Base-by-base conservation (phyloP, 1,284 basidiomycete genomes). In the Cerrena zonata region DNA sequence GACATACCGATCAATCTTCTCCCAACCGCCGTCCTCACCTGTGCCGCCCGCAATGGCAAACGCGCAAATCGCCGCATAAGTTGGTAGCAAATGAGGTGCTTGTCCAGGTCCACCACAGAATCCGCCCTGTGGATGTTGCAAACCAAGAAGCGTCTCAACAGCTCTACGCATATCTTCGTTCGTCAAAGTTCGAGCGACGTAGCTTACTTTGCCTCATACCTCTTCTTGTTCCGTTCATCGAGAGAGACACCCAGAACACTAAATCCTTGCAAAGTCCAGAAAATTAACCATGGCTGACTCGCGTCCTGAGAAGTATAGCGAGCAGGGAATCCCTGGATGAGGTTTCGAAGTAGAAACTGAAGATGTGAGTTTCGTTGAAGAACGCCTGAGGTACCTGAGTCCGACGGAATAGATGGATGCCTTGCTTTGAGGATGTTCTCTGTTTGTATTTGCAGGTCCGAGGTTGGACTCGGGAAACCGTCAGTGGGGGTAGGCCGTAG, bases 91-190 rank as follows among this genome's bases (percentile, higher is more conserved):
- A 69, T 99, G 96, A 0, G 91, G 77, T 0, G 86, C 75, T 63
- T 99, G 96, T 2, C 89, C 82, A 0, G 93, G 89, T 0, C 95
- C 94, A 30, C 94, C 95, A 7, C 85, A 84, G 64, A 98, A 98
- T 1, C 95, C 95, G 1, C 94, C 94, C 2, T 80, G 71, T 0
- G 86, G 82, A 59, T 91, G 85, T 60, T 93, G 87, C 69, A 84
- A 87, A 3, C 79, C 70, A 60, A 92, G 68, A 18, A 95, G 72
- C 38, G 88, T 95, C 47, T 87, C 75, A 57, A 91, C 82, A n/a
- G 80, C 77, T 47, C 89, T 89, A 41, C 11, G 45, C 21, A 30
- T 11, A 7, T 3, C 23, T 24, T 43, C 39, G 23, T n/a, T n/a
- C n/a, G n/a, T n/a, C n/a, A n/a, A n/a, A n/a, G n/a, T n/a, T n/a